phyloP scores from a whole-genome alignment of 1,284 basidiomycete genomes.

The Exsudoporus floridanus region DNA sequence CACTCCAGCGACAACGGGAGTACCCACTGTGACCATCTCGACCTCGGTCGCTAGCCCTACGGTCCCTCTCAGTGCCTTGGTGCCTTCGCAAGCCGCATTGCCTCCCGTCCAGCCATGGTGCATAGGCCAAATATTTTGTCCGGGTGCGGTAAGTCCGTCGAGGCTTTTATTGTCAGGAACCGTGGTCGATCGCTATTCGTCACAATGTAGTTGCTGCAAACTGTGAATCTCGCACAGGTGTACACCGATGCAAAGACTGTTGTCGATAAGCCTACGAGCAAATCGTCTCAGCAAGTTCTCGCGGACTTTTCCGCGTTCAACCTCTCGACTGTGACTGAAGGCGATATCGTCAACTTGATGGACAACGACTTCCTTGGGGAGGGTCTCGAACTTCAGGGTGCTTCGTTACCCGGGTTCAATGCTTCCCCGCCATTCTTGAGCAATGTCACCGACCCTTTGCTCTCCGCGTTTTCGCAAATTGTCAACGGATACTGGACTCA shows the following conservation, averaged over 20 bases:
- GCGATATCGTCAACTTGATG: constrained; percentile 67
- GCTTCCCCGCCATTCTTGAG: constrained; percentile 67
- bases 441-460: constrained; percentile 70
- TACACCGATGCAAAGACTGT: constrained; percentile 88
- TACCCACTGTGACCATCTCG: constrained; percentile 44
- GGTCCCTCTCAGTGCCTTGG: constrained; percentile 46
- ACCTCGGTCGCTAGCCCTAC: constrained; percentile 69
- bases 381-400: constrained; percentile 76
- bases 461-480: constrained; percentile 70
- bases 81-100: constrained; percentile 68
- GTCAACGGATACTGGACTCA: constrained; percentile 85
- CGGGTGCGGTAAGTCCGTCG: constrained; percentile 61
- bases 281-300: constrained; percentile 63
- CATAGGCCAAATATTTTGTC: constrained; percentile 80
- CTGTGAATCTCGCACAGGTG: constrained; percentile 76
- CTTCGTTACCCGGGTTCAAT: constrained; percentile 62
- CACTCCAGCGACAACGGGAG: constrained; percentile 15
- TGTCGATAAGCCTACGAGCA: constrained; percentile 85
- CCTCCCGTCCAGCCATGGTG: constrained; percentile 80
- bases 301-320: constrained; percentile 65
- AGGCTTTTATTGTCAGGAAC: neutral
- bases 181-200: neutral
- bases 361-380: constrained; percentile 81
- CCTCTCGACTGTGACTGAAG: constrained; percentile 49
- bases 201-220: constrained; percentile 67